Percentiles rank a stretch among this genome's conserved stretches.
phyloP scores from a whole-genome alignment of 352 stramenopile genomes.

The Pythium sp. region DNA sequence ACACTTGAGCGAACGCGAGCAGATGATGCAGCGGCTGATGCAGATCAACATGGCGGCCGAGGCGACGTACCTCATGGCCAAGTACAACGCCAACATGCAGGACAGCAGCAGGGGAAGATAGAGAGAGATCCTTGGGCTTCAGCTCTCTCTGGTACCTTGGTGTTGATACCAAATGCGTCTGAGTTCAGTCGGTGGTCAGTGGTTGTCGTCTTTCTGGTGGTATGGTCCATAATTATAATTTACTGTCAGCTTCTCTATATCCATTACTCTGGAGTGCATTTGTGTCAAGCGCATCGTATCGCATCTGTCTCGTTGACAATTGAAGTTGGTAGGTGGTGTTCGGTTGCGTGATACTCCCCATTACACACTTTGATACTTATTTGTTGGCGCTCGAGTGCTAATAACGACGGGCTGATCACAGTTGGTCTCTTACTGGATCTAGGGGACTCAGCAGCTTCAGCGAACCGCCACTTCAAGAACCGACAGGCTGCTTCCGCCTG shows the following conservation, averaged over 20 bases:
- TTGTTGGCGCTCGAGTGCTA: background rate
- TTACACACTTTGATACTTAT: background rate
- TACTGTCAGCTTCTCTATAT: background rate
- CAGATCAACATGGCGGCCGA: constrained; percentile 68
- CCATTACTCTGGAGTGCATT: too few relatives aligned
- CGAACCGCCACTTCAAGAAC: background rate
- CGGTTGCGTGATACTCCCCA: background rate
- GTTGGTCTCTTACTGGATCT: background rate
- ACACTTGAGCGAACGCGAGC: constrained; percentile 31
- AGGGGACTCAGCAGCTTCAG: background rate
- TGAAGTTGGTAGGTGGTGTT: background rate
- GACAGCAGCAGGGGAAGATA: constrained; percentile 20
- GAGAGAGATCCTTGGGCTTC: background rate
- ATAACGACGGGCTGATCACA: background rate
- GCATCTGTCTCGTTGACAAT: background rate
- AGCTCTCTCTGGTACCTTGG: background rate
- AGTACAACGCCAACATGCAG: constrained; percentile 60
- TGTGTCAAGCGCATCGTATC: background rate
- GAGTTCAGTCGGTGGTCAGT: background rate
- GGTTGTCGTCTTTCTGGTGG: background rate
- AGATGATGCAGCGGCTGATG: constrained; percentile 57
- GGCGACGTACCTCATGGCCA: constrained; percentile 66
- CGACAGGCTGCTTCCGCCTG: background rate
- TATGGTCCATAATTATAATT: background rate
- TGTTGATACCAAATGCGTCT: background rate